Percentiles rank a stretch among this genome's conserved stretches.
These are phyloP conservation scores for Bryopsis sp. DNA, from an alignment of 139 green algal genomes.

Conservation along the genomic window DNA sequence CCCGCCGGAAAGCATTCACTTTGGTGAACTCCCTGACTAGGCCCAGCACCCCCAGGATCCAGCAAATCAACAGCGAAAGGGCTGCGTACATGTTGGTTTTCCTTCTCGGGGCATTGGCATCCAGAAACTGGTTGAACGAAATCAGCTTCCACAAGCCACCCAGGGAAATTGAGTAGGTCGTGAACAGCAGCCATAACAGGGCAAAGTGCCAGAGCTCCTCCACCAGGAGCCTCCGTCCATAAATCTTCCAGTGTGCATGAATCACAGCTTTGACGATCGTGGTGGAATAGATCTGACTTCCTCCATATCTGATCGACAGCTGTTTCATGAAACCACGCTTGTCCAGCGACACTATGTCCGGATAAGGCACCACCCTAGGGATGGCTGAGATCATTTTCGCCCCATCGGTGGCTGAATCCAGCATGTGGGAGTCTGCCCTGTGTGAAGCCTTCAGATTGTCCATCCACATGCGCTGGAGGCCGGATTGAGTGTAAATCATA, in stretches of 20 bases:
- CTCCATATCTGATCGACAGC: constrained; percentile 8
- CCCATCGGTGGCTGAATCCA: neutral
- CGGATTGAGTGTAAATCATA: neutral
- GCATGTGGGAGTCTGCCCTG: neutral
- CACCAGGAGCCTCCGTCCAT: neutral
- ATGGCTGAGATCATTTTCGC: constrained; percentile 4
- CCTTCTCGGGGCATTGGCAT: too few relatives aligned
- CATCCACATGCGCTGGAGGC: neutral
- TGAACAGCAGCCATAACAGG: neutral
- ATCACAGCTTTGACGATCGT: constrained; percentile 3
- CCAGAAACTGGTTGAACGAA: too few relatives aligned
- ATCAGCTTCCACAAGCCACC: too few relatives aligned
- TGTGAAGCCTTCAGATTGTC: too few relatives aligned
- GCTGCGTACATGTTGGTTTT: neutral
- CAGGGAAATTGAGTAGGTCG: neutral
- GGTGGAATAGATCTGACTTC: constrained; percentile 1
- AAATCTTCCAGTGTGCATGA: constrained; percentile 8
- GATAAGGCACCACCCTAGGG: constrained; percentile 16
- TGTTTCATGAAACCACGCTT: constrained; percentile 1
- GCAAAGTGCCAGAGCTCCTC: constrained; percentile 3
- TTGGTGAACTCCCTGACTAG: constrained; percentile 6
- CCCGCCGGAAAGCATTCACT: neutral
- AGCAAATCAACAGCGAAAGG: neutral
- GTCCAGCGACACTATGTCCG: constrained; percentile 5
- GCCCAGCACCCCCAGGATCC: neutral